A percentile compares a stretch with the other conserved stretches of the same genome.
phyloP scores from a whole-genome alignment of 202 grass and related monocot species.

The Dendrocalamus latiflorus region DNA sequence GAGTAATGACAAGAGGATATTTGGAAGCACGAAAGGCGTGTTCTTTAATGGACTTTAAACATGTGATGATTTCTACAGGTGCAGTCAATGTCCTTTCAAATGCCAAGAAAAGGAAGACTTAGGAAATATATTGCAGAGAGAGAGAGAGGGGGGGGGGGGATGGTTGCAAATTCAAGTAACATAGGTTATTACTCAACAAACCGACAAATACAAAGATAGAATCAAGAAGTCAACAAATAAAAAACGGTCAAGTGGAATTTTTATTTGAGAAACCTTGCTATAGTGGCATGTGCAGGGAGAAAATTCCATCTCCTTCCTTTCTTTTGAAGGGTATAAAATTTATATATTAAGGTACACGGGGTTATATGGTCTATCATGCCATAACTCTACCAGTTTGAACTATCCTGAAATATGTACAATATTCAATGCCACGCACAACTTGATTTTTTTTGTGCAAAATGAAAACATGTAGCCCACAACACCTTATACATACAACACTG shows the following conservation, averaged over 20 bases:
- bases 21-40: constrained; percentile 59
- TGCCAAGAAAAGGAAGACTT: constrained; percentile 7
- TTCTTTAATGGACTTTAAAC: constrained; percentile 79
- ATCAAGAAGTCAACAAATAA: background rate
- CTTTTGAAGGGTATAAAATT: background rate
- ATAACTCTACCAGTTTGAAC: background rate
- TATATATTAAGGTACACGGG: background rate
- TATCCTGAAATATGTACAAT: background rate
- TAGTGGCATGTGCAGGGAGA: background rate
- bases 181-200: background rate
- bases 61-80: constrained; percentile 66
- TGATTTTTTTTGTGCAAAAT: background rate
- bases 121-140: background rate
- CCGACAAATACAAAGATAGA: background rate
- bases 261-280: background rate
- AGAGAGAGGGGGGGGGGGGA: background rate
- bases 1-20: constrained; percentile 83
- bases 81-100: constrained; percentile 66
- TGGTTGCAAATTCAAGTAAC: constrained; percentile 4
- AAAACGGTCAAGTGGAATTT: background rate
- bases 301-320: background rate
- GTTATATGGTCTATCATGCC: background rate
- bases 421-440: background rate
- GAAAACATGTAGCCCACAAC: background rate
- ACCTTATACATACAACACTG: background rate